Percentiles rank a stretch among this genome's conserved stretches.
Conservation (phyloP, 768 basidiomycete species). For the Mycena venus region DNA sequence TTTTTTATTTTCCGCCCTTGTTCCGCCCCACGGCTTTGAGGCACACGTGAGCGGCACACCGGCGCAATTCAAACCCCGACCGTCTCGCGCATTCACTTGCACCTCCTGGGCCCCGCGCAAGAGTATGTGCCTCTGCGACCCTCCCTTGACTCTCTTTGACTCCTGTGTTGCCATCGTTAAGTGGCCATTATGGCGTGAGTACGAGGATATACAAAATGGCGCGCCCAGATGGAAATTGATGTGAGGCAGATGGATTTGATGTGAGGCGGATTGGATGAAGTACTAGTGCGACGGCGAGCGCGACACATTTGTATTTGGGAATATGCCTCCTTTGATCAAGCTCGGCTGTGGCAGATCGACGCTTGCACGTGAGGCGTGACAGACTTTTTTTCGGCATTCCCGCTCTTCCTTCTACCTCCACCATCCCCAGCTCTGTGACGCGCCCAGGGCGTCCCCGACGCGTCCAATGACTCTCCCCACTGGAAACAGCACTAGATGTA, state of each 20-base stretch:
- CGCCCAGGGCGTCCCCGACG: neutral
- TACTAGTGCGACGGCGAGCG: neutral
- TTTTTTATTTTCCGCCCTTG: too few relatives aligned
- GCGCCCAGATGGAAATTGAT: neutral
- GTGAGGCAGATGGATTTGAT: neutral
- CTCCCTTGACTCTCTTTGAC: too few relatives aligned
- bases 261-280: neutral
- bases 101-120: too few relatives aligned
- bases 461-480: neutral
- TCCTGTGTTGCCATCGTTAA: too few relatives aligned
- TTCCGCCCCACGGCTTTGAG: too few relatives aligned
- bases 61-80: too few relatives aligned
- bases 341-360: neutral
- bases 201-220: constrained; percentile 11
- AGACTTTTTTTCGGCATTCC: too few relatives aligned
- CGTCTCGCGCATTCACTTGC: too few relatives aligned
- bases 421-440: neutral
- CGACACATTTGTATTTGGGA: neutral
- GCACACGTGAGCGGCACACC: too few relatives aligned
- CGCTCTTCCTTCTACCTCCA: neutral
- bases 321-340: neutral
- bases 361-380: neutral
- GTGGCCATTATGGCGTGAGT: too few relatives aligned
- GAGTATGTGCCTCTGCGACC: too few relatives aligned
- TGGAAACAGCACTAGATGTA: neutral